These are phyloP conservation scores for Tylopilus felleus DNA, from an alignment of 768 basidiomycete genomes.

Conservation along the genomic window DNA sequence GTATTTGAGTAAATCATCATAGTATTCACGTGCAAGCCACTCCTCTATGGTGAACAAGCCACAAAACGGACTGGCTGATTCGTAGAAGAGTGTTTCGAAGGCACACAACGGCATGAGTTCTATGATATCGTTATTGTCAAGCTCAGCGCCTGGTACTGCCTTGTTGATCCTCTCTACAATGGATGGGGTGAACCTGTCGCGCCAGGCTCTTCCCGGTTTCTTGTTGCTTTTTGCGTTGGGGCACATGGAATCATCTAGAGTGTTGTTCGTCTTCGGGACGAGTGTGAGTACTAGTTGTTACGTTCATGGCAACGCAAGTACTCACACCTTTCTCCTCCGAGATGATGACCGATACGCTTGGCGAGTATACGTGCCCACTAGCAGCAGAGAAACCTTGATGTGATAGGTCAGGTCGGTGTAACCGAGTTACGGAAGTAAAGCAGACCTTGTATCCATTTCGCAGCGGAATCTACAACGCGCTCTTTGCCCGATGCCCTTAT, in stretches of 20 bases:
- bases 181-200: constrained; percentile 47
- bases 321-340: constrained; percentile 44
- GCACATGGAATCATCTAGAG: constrained; percentile 65
- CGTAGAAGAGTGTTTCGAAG: constrained; percentile 67
- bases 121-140: constrained; percentile 52
- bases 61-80: constrained; percentile 63
- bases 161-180: constrained; percentile 59
- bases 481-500: constrained; percentile 47
- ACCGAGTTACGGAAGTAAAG: not conserved
- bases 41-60: constrained; percentile 61
- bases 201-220: constrained; percentile 50
- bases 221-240: constrained; percentile 49
- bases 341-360: constrained; percentile 54
- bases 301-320: not conserved
- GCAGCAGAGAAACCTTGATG: constrained; percentile 58
- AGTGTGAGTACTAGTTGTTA: not conserved
- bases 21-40: constrained; percentile 66
- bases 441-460: constrained; percentile 66
- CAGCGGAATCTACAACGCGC: constrained; percentile 65
- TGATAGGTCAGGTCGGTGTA: not conserved
- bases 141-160: constrained; percentile 58
- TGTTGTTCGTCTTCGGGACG: constrained; percentile 51
- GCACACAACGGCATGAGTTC: constrained; percentile 72
- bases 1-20: constrained; percentile 71
- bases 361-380: constrained; percentile 42